A percentile compares a stretch with the other conserved stretches of the same genome.
Evolutionary conservation across 106 monocot species (phyloP).

Genomic region (Dendrobium chrysotoxum): DNA sequence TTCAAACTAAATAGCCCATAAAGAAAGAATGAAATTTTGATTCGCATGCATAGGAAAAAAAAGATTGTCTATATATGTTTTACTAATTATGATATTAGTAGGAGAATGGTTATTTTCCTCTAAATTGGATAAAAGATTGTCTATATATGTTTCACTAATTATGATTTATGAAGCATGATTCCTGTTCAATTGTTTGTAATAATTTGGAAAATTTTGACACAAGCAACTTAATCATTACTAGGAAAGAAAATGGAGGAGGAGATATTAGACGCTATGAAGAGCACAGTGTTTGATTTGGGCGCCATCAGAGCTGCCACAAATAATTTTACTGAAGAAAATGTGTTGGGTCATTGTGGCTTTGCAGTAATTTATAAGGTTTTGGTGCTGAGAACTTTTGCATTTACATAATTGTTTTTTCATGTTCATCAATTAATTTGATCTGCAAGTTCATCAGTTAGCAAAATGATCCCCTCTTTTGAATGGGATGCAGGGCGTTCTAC

Average conservation of each 20-base stretch:
- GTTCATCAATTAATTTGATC: background rate
- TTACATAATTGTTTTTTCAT: background rate
- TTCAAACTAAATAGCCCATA: no score
- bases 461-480: background rate
- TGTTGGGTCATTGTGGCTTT: background rate
- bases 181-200: background rate
- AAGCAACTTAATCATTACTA: background rate
- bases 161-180: background rate
- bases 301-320: background rate
- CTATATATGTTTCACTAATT: background rate
- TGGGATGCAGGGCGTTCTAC: background rate
- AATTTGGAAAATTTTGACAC: background rate
- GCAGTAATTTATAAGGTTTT: background rate
- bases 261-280: background rate
- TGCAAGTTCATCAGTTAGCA: background rate
- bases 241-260: background rate
- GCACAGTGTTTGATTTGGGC: background rate
- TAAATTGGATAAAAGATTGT: no score
- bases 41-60: no score
- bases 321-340: background rate
- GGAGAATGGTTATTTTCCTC: no score
- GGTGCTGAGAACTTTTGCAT: no score
- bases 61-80: no score
- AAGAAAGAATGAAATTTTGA: no score
- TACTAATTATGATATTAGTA: no score